Base-by-base conservation (phyloP, 2,329 filamentous ascomycete species). In the Paecilomyces niveus region DNA sequence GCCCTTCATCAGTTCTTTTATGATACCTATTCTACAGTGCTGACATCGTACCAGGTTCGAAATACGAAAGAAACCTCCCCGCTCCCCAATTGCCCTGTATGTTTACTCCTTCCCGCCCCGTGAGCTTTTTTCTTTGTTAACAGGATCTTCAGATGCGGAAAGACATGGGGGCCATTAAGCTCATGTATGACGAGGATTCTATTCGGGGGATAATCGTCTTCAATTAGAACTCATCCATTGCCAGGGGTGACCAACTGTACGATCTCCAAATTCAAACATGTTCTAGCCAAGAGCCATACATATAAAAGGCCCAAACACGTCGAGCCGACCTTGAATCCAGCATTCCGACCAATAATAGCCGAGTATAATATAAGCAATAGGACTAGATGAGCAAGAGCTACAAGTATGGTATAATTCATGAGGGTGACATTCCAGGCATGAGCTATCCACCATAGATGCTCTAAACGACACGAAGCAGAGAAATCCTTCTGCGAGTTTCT, bases 31-130 rank as follows among this genome's bases (percentile, higher is more conserved):
- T 45, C 15, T 45, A 18, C 18, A 18, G 15, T 45, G 15, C 39
- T 55, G 13, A 55, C 33, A 8, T 39, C 10, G 5, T 50, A 60
- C 53, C 66, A 96, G 91, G 92, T 65, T 96, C 91, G 64, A 97
- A 97, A 83, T 97, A 89, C 76, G 94, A 97, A 79, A 85, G 94
- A 74, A 99, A 99, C 76, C 74, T 97, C 57, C 90, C 91, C 33
- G 83, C 85, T 59, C 92, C 88, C 33, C 86, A 88, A 65, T 80
- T 95, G 59, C 88, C 91, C 63, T 87, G 93, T 97, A 80, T 56
- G 61, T 61, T 39, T 50, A 21, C 18, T n/a, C 50, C 50, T 7
- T n/a, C 21, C 1, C 49, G 7, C 9, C 24, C 5, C 24, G 10
- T 10, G n/a, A 18, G 22, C 22, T 22, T 18, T 45, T 39, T 18